A percentile compares a stretch with the other conserved stretches of the same genome.
Evolutionary conservation across 768 basidiomycete genomes (phyloP).

Genomic region (Hysterangium stoloniferum): DNA sequence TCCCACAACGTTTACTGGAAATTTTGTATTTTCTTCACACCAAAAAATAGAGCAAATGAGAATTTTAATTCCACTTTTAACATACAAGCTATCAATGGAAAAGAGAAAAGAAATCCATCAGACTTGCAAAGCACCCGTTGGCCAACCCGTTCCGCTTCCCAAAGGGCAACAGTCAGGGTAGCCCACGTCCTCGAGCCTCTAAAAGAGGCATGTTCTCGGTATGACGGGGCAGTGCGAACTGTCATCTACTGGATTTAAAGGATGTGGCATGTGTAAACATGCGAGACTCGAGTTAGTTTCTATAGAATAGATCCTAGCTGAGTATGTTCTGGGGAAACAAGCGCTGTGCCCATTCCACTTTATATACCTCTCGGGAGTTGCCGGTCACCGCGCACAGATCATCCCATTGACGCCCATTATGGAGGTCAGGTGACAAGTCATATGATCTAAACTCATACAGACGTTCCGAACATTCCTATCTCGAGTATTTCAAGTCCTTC

Average conservation of each 20-base stretch:
- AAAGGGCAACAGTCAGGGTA: constrained; percentile 18
- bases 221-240: constrained; percentile 27
- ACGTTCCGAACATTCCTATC: no score
- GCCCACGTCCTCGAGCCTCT: constrained; percentile 33
- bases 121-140: constrained; percentile 34
- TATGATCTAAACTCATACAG: no score
- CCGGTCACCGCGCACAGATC: background rate
- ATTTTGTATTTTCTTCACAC: no score
- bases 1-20: no score
- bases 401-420: no score
- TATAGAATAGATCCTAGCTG: constrained; percentile 33
- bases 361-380: constrained; percentile 13
- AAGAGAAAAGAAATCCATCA: constrained; percentile 26
- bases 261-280: constrained; percentile 37
- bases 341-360: background rate
- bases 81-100: no score
- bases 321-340: constrained; percentile 35
- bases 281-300: constrained; percentile 39
- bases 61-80: no score
- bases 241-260: constrained; percentile 35
- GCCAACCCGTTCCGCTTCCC: constrained; percentile 19
- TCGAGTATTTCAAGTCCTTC: no score
- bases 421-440: no score
- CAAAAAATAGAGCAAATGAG: no score
- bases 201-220: constrained; percentile 31